phyloP scores from a whole-genome alignment of 192 early-diverging fungal species.

The Rhizophagus sp. region DNA sequence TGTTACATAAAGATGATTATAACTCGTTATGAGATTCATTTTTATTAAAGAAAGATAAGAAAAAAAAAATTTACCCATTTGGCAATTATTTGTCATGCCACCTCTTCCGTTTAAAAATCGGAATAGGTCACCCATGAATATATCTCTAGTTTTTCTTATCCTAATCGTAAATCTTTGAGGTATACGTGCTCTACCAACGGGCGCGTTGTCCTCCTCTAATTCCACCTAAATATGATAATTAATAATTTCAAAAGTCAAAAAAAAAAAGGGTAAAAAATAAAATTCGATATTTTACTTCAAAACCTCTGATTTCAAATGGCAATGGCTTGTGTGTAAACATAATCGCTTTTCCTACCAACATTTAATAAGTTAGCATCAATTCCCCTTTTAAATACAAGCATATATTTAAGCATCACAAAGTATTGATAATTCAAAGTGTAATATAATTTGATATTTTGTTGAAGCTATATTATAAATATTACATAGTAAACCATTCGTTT shows the following conservation, averaged over 20 bases:
- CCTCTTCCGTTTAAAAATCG: conserved; percentile 51
- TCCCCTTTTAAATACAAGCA: too few species aligned
- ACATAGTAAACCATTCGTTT: too few species aligned
- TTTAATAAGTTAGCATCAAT: too few species aligned
- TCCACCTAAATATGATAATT: conserved; percentile 36
- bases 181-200: conserved; percentile 32
- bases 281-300: conserved; percentile 45
- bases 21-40: background rate
- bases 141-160: conserved; percentile 58
- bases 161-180: conserved; percentile 62
- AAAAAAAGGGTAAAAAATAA: background rate
- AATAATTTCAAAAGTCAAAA: background rate
- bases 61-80: conserved; percentile 26
- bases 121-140: conserved; percentile 63
- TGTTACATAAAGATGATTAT: background rate
- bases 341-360: conserved; percentile 82
- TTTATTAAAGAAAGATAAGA: background rate
- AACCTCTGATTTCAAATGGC: conserved; percentile 49
- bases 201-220: conserved; percentile 40
- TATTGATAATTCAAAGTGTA: too few species aligned
- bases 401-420: too few species aligned
- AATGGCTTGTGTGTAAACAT: conserved; percentile 63
- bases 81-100: conserved; percentile 36
- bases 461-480: too few species aligned
- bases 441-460: too few species aligned